These are phyloP conservation scores for Alternaria ethzedia DNA, from an alignment of 2,329 filamentous ascomycete genomes.

Conservation along the genomic window DNA sequence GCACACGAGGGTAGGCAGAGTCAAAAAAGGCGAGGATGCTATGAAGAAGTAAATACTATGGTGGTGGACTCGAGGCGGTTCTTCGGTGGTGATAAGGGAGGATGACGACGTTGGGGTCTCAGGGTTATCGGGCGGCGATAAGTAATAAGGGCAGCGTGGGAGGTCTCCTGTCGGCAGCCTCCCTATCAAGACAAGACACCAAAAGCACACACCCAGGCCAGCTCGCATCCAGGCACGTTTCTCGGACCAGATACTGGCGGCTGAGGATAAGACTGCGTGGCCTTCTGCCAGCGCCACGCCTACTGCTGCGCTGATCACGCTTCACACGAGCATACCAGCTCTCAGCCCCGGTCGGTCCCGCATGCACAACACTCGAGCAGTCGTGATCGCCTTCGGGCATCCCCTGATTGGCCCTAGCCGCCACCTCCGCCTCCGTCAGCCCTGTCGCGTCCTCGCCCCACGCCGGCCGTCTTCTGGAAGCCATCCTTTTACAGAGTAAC, in stretches of 20 bases:
- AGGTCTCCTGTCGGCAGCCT: conserved; percentile 4
- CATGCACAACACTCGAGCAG: conserved; percentile 11
- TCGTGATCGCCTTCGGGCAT: conserved; percentile 11
- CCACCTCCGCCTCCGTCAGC: conserved; percentile 18
- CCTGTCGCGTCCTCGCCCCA: conserved; percentile 19
- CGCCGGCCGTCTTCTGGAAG: conserved; percentile 17
- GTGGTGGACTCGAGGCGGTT: neutral
- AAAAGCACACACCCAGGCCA: conserved; percentile 12
- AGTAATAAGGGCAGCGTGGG: conserved; percentile 30
- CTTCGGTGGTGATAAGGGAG: conserved; percentile 6
- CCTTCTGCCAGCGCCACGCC: neutral
- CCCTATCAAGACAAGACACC: conserved; percentile 5
- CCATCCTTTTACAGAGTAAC: no score
- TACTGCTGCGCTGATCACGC: neutral
- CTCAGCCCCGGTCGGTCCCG: conserved; percentile 12
- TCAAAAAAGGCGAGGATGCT: neutral
- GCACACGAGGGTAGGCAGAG: neutral
- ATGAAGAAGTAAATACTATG: conserved; percentile 1
- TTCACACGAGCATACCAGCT: neutral
- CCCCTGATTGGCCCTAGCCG: conserved; percentile 22
- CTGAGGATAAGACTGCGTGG: conserved; percentile 6
- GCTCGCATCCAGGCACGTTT: conserved; percentile 15
- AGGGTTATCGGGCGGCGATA: conserved; percentile 26
- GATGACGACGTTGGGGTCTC: conserved; percentile 4
- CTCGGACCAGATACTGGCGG: conserved; percentile 7